Percentiles rank a stretch among this genome's conserved stretches.
phyloP scores from a whole-genome alignment of 768 basidiomycete genomes.

The Symmetrospora coprosmae region DNA sequence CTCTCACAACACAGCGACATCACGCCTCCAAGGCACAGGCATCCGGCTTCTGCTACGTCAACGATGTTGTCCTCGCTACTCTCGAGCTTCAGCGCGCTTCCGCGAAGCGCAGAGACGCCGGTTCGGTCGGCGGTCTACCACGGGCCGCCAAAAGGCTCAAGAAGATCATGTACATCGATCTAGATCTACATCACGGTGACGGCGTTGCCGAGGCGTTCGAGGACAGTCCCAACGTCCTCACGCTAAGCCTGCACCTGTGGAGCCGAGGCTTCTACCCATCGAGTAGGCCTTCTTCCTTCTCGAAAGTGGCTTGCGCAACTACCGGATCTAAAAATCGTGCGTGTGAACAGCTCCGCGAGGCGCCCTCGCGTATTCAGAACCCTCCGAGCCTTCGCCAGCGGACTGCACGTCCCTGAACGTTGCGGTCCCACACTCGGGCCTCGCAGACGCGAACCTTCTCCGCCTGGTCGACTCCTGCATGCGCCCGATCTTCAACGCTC shows the following conservation, averaged over 20 bases:
- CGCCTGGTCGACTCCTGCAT: slow-evolving; percentile 51
- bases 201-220: slow-evolving; percentile 39
- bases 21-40: slow-evolving; percentile 66
- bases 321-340: no score
- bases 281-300: slow-evolving; percentile 44
- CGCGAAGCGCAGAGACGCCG: not conserved
- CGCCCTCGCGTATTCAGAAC: slow-evolving; percentile 28
- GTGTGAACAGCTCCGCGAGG: slow-evolving; percentile 17
- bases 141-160: slow-evolving; percentile 25
- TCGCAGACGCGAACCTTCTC: slow-evolving; percentile 50
- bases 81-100: slow-evolving; percentile 48
- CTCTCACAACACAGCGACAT: slow-evolving; percentile 44
- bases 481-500: slow-evolving; percentile 49
- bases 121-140: slow-evolving; percentile 37
- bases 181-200: slow-evolving; percentile 85
- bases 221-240: slow-evolving; percentile 41
- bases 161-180: slow-evolving; percentile 75
- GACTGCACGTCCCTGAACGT: slow-evolving; percentile 60
- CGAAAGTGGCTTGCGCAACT: no score
- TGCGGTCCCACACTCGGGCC: slow-evolving; percentile 54
- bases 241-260: slow-evolving; percentile 70
- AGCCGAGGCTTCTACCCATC: slow-evolving; percentile 71
- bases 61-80: slow-evolving; percentile 71
- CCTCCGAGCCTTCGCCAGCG: slow-evolving; percentile 40
- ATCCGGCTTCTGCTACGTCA: slow-evolving; percentile 86